phyloP scores from a whole-genome alignment of 2,329 filamentous ascomycete species.

The Clarireedia sp. region DNA sequence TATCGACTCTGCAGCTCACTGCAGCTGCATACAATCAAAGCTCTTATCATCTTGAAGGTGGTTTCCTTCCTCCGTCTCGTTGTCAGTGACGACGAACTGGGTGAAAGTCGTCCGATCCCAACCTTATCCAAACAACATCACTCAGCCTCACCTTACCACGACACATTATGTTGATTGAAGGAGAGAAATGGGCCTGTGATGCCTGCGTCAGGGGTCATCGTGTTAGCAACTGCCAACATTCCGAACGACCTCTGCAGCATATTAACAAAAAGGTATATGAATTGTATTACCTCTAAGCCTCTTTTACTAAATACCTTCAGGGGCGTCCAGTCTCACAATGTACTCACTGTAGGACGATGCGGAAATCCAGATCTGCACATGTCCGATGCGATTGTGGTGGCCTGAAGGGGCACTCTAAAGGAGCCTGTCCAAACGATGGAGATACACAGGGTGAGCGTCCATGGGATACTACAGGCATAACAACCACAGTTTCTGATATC shows the following conservation, averaged over 20 bases:
- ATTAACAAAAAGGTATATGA: slow-evolving; percentile 73
- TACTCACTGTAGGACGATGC: slow-evolving; percentile 88
- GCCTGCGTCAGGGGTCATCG: slow-evolving; percentile 90
- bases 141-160: not conserved
- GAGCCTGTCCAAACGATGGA: slow-evolving; percentile 46
- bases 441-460: slow-evolving; percentile 32
- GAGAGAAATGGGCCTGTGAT: slow-evolving; percentile 96
- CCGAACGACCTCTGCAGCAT: slow-evolving; percentile 82
- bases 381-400: slow-evolving; percentile 95
- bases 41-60: slow-evolving; percentile 21
- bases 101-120: slow-evolving; percentile 22
- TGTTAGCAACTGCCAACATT: slow-evolving; percentile 96
- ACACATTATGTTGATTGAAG: slow-evolving; percentile 68
- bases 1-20: slow-evolving; percentile 29
- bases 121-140: not conserved
- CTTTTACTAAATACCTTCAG: slow-evolving; percentile 21
- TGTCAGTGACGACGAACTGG: not conserved
- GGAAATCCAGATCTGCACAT: slow-evolving; percentile 91
- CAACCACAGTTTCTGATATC: slow-evolving; percentile 28
- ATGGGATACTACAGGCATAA: slow-evolving; percentile 18
- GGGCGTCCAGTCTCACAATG: slow-evolving; percentile 97
- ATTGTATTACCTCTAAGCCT: not conserved
- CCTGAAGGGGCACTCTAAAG: slow-evolving; percentile 64
- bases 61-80: slow-evolving; percentile 13
- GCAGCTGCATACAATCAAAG: slow-evolving; percentile 25